phyloP scores from a whole-genome alignment of 176 grass and related monocot species.

The Urochloa ruziziensis region DNA sequence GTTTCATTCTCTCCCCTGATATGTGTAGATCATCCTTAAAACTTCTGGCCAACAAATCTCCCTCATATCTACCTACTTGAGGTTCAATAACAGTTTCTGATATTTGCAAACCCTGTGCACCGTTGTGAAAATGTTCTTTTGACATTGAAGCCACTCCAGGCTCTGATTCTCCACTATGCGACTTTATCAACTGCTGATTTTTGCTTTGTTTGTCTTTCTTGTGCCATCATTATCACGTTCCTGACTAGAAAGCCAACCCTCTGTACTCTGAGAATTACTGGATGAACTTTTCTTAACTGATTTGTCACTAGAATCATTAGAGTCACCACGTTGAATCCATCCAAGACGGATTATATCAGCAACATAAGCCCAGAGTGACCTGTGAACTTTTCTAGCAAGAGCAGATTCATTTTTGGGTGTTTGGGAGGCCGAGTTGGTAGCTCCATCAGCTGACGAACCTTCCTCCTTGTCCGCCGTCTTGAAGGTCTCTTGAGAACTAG shows the following conservation, averaged over 20 bases:
- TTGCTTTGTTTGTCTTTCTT: slow-evolving; percentile 38
- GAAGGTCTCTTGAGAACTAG: slow-evolving; percentile 62
- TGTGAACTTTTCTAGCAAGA: slow-evolving; percentile 56
- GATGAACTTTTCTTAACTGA: slow-evolving; percentile 77
- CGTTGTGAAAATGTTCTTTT: slow-evolving; percentile 9
- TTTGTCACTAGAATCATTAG: slow-evolving; percentile 52
- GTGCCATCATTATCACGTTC: slow-evolving; percentile 54
- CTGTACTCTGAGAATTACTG: slow-evolving; percentile 66
- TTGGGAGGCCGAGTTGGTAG: slow-evolving; percentile 35
- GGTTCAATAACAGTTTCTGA: slow-evolving; percentile 22
- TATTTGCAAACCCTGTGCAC: slow-evolving; percentile 25
- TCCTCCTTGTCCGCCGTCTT: slow-evolving; percentile 50
- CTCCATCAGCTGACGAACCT: slow-evolving; percentile 37
- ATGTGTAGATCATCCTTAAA: slow-evolving; percentile 8
- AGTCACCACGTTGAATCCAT: slow-evolving; percentile 59
- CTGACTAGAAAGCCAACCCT: slow-evolving; percentile 82
- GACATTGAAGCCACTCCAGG: slow-evolving; percentile 32
- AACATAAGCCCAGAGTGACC: slow-evolving; percentile 84
- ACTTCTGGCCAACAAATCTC: slow-evolving; percentile 14
- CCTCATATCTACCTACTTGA: slow-evolving; percentile 28
- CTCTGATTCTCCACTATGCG: slow-evolving; percentile 32
- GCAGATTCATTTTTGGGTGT: slow-evolving; percentile 59
- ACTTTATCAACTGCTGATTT: slow-evolving; percentile 32
- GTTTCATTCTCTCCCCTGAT: slow-evolving; percentile 22
- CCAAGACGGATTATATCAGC: slow-evolving; percentile 87